Evolutionary conservation across 1,139 yeast species (phyloP), one percentile per base, ranked within the genome.

Genomic region (Pichia norvegensis): DNA sequence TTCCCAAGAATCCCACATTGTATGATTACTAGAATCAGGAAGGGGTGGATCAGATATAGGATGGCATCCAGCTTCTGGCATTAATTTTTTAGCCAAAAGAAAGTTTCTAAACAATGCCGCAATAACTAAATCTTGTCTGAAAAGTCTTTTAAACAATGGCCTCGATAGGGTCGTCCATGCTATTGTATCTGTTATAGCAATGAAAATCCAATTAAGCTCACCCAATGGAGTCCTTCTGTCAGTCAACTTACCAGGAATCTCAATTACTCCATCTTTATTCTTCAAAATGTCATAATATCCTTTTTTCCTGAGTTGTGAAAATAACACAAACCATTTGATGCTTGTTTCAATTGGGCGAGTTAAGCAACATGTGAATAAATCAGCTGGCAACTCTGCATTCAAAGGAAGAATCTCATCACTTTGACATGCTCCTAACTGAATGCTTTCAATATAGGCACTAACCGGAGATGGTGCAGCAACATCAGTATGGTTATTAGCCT

Each of bases 1-100:
- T 61, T 94, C 98, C 98, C 98, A 92, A 0, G 97, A 83, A 52
- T 88, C 95, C 99, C 99, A 92, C 87, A 92, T 84, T 13, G 95
- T 80, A 61, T 94, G 97, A 52, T 77, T 76, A 44, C 86, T 78
- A 2, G 81, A 78, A 48, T 87, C 90, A 0, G 98, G 98, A 37
- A 92, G 69, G 13, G 86, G 88, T 0, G 99, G 99, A 53, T 87
- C 95, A 33, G 96, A 86, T 4, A 90, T 79, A 1, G 98, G 98
- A 61, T 88, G 95, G 62, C 97, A 90, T 52, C 90, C 88, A 56
- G 85, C 81, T 56, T 85, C 83, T 8, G 97, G 88, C 97, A 94
- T 88, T 44, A 92, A 85, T 53, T 97, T 74, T 60, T 86, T 90
- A 0, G 98, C 98, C 37, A 92, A 68, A 36, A 94, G 65, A 60